Base-by-base conservation (phyloP, 495 filamentous ascomycete genomes). In the Trichoderma erinaceum region DNA sequence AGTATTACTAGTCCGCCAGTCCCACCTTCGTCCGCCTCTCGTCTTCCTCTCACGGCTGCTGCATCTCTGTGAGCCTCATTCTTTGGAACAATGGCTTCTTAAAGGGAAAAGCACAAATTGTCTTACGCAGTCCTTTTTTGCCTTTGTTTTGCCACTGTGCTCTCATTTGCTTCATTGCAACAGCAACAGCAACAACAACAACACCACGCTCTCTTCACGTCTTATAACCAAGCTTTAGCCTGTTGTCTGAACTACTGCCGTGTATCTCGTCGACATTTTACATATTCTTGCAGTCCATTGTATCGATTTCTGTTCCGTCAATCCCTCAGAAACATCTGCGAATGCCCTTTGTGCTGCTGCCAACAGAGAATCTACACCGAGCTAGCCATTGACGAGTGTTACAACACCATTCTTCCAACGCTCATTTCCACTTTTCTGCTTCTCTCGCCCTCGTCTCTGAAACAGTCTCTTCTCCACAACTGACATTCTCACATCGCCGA, bases 1-100 rank as follows among this genome's bases (percentile, higher is more conserved):
- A 21, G 21, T 52, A 52, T 61, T 29, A 61, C 25, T 61, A 61
- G 56, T 25, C 56, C 56, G 16, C 56, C 16, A 46, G 56, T 61
- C 56, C 56, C 56, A 61, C 56, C 23, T 48, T 48, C 44, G 13
- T 48, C n/a, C 44, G 13, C 13, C 44, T 48, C 44, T 48, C 29
- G 29, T 29, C 44, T 48, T 48, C n/a, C n/a, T 61, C 56, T 16
- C 25, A 32, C 16, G 56, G 13, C 13, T 58, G n/a, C 16, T 12
- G 25, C 56, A 12, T 13, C 27, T 21, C 23, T 18, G 27, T 6
- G 50, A 58, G 21, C 23, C 25, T 61, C 27, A n/a, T 32, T 32
- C 56, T 13, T 61, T 23, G 56, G 27, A 11, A 32, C 10, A 27
- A 61, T 29, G 56, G 23, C 25, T 15, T 61, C 56, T 61, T 61